Evolutionary conservation across 495 filamentous ascomycete genomes (phyloP).

Genomic region (Baudoinia panamericana): DNA sequence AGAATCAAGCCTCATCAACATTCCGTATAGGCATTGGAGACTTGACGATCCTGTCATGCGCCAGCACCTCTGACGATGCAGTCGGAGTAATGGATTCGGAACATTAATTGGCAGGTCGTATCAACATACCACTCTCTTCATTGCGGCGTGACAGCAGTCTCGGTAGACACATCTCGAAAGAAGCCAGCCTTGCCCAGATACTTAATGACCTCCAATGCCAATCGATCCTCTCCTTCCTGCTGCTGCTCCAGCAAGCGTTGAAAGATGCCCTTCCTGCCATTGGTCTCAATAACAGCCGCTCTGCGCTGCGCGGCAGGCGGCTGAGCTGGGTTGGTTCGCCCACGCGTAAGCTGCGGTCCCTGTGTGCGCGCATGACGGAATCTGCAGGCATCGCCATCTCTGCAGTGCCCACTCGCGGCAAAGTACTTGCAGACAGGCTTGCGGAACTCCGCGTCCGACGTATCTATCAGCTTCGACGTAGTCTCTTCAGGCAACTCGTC

Average conservation of each 20-base stretch:
- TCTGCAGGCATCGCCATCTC: conserved; percentile 14
- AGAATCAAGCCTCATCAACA: too few species aligned
- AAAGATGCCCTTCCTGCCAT: conserved; percentile 12
- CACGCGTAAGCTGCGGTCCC: not conserved
- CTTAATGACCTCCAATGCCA: conserved; percentile 28
- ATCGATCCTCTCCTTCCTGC: conserved; percentile 20
- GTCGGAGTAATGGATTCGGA: too few species aligned
- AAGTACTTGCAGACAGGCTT: conserved; percentile 14
- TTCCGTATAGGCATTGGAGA: too few species aligned
- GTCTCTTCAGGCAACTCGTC: conserved; percentile 14
- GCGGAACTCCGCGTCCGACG: not conserved
- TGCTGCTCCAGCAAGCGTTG: conserved; percentile 26
- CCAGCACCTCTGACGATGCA: too few species aligned
- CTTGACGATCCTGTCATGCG: too few species aligned
- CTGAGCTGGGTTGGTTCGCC: not conserved
- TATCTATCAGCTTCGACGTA: not conserved
- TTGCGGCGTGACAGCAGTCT: too few species aligned
- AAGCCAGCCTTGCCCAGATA: conserved; percentile 26
- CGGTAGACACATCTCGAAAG: too few species aligned
- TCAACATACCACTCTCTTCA: too few species aligned
- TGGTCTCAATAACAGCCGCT: not conserved
- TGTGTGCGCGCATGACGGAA: conserved; percentile 12
- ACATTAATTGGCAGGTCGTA: too few species aligned
- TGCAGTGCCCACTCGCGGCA: conserved; percentile 14
- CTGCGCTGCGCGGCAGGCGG: not conserved